Base-by-base conservation (phyloP, 129 eudicot species). In the Tagetes patula region DNA sequence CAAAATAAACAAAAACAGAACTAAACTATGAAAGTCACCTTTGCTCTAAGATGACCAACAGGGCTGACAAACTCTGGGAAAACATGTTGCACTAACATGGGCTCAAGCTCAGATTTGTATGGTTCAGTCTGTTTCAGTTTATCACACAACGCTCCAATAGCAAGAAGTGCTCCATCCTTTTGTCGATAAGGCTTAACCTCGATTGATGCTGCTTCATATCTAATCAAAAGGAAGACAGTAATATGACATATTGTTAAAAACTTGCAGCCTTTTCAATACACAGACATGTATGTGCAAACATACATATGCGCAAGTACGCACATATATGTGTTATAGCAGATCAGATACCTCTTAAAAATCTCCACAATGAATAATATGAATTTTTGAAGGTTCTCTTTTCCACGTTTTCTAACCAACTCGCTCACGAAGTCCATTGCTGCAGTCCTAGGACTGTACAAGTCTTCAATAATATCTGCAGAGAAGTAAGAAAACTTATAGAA, bases 391-490 rank as follows among this genome's bases (percentile, higher is more conserved):
- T 93, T 93, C 69, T 90, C 98, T 67, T 93, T 93, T 50, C 92
- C 96, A 64, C 96, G 96, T 78, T 90, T 93, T 78, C 98, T 86
- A 30, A 93, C 96, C 84, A 93, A 80, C 87, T 93, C 98, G 67
- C 95, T 87, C 58, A 93, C 96, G 76, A 93, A 93, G 85, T 93
- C 98, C 98, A 93, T 85, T 77, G 98, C 95, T 63, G 98, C 98
- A 72, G 98, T 93, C 83, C 96, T 84, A 38, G 98, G 98, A 83
- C 98, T 93, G 75, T 93, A 93, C 45, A 93, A 81, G 78, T 93
- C 98, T 79, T 93, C 98, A 71, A 93, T 93, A 47, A 93, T 93
- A 81, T 93, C 98, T 93, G 87, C 73, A 80, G 12, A 14, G 46
- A 70, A 62, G 62, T 11, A 81, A 8, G 12, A 13, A 66, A 36